phyloP scores from a whole-genome alignment of 139 green algal genomes.

The Chlamydomonas sphaeroides region DNA sequence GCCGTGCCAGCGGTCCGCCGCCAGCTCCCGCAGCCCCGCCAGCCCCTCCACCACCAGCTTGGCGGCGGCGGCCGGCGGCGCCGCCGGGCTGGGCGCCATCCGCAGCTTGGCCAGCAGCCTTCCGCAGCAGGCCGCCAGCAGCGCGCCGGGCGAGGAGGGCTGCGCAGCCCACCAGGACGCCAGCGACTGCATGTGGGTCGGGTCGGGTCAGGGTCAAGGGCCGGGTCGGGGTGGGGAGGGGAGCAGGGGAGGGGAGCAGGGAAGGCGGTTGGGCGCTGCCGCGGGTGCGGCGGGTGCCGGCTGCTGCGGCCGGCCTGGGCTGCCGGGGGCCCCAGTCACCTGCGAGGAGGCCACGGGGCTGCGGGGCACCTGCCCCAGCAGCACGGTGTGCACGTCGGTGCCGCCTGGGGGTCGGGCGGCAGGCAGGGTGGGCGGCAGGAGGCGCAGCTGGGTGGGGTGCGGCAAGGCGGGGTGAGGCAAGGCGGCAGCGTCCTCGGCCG shows the following conservation, averaged over 20 bases:
- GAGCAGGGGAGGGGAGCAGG: no score
- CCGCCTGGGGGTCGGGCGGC: not conserved
- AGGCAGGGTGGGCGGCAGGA: no score
- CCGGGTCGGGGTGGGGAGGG: no score
- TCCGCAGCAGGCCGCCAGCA: not conserved
- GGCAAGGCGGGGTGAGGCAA: no score
- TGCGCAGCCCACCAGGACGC: constrained; percentile 32
- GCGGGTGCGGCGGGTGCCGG: no score
- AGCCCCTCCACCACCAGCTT: constrained; percentile 16
- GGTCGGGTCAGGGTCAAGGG: no score
- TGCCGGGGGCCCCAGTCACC: no score
- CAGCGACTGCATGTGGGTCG: no score
- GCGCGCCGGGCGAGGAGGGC: not conserved
- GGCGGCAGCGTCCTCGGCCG: no score
- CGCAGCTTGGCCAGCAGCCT: constrained; percentile 41
- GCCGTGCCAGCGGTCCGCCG: constrained; percentile 31
- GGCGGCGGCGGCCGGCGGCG: not conserved
- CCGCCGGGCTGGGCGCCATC: not conserved
- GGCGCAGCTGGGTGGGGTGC: no score
- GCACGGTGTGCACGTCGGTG: constrained; percentile 30
- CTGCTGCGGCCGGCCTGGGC: no score
- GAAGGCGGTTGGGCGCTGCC: no score
- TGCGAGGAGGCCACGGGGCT: not conserved
- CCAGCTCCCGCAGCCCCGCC: constrained; percentile 32
- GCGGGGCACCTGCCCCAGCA: constrained; percentile 25